Base-by-base conservation (phyloP, 2,329 filamentous ascomycete genomes). In the Monilinia fructicola region DNA sequence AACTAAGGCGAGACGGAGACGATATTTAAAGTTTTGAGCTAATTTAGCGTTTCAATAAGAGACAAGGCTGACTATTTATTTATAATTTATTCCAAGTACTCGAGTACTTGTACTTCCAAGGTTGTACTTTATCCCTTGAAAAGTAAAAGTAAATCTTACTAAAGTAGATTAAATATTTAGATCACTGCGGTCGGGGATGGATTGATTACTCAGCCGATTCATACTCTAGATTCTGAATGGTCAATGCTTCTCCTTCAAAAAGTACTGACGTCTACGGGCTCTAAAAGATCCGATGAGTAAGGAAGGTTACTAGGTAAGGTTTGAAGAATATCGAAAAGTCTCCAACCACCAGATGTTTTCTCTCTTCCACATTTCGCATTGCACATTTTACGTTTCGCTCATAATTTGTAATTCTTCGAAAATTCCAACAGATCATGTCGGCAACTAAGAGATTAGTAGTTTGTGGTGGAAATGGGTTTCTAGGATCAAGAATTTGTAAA, bases 401-500 rank as follows among this genome's bases (percentile, higher is more conserved):
- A 11, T 4, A 23, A 52, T 14, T 12, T 16, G 16, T 4, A 28
- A 28, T 28, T 7, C 28, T 28, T 52, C 26, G 31, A 23, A 11
- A 26, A 52, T 28, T 28, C 23, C 7, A 28, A 52, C 10, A 28
- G 6, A 28, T 1, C 12, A 60, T 72, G 71, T 69, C 74, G 46
- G 66, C 60, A 2, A 67, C 87, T 67, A 97, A 93, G 80, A 90
- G 87, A 79, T 83, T 99, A 54, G 88, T 98, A 53, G 93, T 99
- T 65, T 96, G 91, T 72, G 95, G 95, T 72, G 94, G 94, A 68
- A 97, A 92, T 78, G 94, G 95, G 44, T 99, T 98, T 77, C 80
- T 99, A 35, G 92, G 92, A 79, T 85, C 83, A 31, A 86, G 94
- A 66, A 97, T 99, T 80, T 98, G 95, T 82, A 95, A 92, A 81